phyloP scores from a whole-genome alignment of 306 rosid genomes.

The Sphenostylis stenocarpa region DNA sequence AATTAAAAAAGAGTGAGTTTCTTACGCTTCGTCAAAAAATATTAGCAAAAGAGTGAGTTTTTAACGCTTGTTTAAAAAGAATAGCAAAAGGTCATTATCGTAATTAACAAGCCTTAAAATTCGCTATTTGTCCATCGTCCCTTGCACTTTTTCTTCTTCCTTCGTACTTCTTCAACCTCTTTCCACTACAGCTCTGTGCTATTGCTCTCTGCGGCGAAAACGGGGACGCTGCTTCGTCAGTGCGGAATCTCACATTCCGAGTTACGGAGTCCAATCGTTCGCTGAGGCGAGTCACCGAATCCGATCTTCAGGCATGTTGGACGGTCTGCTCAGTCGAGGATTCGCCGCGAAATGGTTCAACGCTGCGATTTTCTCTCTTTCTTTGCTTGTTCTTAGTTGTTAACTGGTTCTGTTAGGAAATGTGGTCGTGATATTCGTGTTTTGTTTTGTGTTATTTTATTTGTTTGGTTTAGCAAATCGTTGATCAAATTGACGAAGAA shows the following conservation, averaged over 20 bases:
- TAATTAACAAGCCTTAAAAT: conserved; percentile 38
- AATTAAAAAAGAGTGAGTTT: no score
- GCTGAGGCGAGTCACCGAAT: conserved; percentile 35
- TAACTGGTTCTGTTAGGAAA: background rate
- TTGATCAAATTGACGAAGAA: conserved; percentile 74
- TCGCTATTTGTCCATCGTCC: background rate
- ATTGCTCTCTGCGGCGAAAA: conserved; percentile 20
- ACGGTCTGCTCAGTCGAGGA: conserved; percentile 87
- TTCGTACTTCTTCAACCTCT: conserved; percentile 22
- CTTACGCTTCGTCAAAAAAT: background rate
- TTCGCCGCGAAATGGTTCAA: conserved; percentile 74
- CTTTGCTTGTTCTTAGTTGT: background rate
- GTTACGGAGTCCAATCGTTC: conserved; percentile 31
- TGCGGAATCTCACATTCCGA: conserved; percentile 31
- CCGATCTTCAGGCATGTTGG: conserved; percentile 62
- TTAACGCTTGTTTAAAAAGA: background rate
- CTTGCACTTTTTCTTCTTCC: background rate
- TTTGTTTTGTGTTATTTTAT: background rate
- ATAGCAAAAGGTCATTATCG: conserved; percentile 48
- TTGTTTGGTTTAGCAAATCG: conserved; percentile 55
- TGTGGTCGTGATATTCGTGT: conserved; percentile 12
- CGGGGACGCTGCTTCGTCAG: conserved; percentile 18
- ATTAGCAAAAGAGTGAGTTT: background rate
- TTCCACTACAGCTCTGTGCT: conserved; percentile 41
- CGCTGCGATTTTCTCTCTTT: conserved; percentile 11